A percentile compares a stretch with the other conserved stretches of the same genome.
Evolutionary conservation across 306 rosid species (phyloP).

Genomic region (Pterocarpus santalinus): DNA sequence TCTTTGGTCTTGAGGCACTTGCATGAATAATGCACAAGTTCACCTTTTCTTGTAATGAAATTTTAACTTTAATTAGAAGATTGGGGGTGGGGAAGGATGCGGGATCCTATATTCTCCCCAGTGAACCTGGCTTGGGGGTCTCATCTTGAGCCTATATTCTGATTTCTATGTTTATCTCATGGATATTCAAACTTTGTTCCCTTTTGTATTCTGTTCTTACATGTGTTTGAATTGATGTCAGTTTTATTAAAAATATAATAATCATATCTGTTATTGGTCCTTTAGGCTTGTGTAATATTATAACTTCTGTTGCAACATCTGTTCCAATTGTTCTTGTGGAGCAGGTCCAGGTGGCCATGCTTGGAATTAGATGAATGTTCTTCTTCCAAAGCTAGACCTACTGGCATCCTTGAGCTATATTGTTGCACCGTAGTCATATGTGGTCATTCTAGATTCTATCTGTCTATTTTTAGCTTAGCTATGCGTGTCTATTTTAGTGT

Average conservation of each 20-base stretch:
- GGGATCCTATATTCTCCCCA: neutral
- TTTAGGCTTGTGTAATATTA: neutral
- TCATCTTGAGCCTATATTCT: neutral
- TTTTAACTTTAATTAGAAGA: neutral
- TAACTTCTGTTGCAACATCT: slow-evolving; percentile 17
- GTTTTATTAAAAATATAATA: neutral
- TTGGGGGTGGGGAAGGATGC: neutral
- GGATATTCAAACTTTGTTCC: neutral
- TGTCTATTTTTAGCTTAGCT: slow-evolving; percentile 30
- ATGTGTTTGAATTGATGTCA: neutral
- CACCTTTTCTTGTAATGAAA: neutral
- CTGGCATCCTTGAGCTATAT: neutral
- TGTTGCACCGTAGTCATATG: neutral
- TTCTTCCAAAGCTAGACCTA: neutral
- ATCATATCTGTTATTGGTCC: neutral
- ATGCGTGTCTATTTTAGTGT: slow-evolving; percentile 10
- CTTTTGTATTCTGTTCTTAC: no score
- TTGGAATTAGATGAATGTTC: neutral
- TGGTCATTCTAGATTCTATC: neutral
- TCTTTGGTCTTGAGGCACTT: no score
- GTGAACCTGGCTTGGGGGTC: neutral
- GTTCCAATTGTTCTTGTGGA: neutral
- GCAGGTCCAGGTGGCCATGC: slow-evolving; percentile 15
- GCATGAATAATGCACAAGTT: neutral
- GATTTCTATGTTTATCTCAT: no score